Conservation (phyloP, 1,139 yeast genomes). For the Hanseniaspora sp. region DNA sequence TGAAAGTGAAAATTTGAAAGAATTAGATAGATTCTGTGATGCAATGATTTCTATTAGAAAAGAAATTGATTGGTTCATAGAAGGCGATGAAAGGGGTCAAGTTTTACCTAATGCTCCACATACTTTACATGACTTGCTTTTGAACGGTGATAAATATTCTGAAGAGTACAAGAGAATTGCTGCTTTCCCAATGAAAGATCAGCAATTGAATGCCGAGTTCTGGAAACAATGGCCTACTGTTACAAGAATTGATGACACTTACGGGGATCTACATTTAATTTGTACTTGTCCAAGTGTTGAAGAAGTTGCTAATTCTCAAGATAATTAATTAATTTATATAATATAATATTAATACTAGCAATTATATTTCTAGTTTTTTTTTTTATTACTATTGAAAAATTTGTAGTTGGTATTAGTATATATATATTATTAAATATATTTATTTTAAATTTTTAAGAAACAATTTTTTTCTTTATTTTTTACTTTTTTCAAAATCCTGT, state of each 20-base stretch:
- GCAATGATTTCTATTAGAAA: conserved; percentile 71
- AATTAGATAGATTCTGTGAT: conserved; percentile 81
- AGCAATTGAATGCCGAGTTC: conserved; percentile 38
- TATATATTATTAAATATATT: no score
- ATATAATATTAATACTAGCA: neutral
- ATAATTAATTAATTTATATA: neutral
- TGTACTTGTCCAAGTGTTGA: conserved; percentile 88
- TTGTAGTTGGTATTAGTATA: no score
- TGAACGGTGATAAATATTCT: conserved; percentile 59
- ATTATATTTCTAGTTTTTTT: neutral
- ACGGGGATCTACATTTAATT: conserved; percentile 83
- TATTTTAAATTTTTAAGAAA: no score
- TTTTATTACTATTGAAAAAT: neutral
- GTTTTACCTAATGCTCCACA: conserved; percentile 89
- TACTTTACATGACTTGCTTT: conserved; percentile 64
- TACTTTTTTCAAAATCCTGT: no score
- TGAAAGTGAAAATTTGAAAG: conserved; percentile 80
- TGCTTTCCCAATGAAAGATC: conserved; percentile 72
- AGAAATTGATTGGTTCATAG: conserved; percentile 70
- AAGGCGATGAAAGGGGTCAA: conserved; percentile 54
- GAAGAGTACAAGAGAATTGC: conserved; percentile 61
- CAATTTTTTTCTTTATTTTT: no score
- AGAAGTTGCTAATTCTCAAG: conserved; percentile 38
- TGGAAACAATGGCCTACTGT: conserved; percentile 90
- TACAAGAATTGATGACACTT: conserved; percentile 82